A percentile compares a stretch with the other conserved stretches of the same genome.
These are phyloP conservation scores for Eucalyptus globulus DNA, from an alignment of 345 rosid species.

Conservation along the genomic window DNA sequence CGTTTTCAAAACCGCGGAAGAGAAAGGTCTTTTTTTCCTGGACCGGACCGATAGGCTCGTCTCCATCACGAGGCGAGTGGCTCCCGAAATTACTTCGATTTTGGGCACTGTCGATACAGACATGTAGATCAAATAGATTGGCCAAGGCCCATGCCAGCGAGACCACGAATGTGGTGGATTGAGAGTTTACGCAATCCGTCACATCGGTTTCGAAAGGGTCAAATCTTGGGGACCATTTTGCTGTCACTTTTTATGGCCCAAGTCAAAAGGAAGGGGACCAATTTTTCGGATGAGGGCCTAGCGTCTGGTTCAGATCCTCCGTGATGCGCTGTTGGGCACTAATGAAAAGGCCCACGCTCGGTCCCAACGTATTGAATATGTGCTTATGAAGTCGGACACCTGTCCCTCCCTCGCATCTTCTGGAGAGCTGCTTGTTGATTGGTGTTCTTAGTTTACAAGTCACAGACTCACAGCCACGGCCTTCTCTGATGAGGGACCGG, in stretches of 20 bases:
- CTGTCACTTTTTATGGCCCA: background rate
- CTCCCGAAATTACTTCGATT: background rate
- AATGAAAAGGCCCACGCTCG: background rate
- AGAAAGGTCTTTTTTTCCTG: background rate
- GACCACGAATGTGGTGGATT: background rate
- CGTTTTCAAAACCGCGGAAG: background rate
- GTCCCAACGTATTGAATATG: background rate
- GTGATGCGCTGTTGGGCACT: background rate
- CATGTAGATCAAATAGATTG: rapidly evolving
- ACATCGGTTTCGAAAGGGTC: background rate
- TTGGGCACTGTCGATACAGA: background rate
- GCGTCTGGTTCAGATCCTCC: background rate
- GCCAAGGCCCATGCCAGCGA: background rate
- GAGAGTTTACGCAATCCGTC: background rate
- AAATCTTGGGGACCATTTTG: background rate
- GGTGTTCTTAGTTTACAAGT: background rate
- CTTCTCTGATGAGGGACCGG: background rate
- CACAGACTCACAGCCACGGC: background rate
- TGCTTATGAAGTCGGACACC: background rate
- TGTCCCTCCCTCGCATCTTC: background rate
- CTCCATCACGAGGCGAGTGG: background rate
- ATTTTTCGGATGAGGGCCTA: background rate
- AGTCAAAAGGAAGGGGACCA: background rate
- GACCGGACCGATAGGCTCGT: background rate
- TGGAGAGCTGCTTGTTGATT: background rate